Conservation (phyloP, 2,329 filamentous ascomycete genomes). For the Aspergillus sclerotialis region DNA sequence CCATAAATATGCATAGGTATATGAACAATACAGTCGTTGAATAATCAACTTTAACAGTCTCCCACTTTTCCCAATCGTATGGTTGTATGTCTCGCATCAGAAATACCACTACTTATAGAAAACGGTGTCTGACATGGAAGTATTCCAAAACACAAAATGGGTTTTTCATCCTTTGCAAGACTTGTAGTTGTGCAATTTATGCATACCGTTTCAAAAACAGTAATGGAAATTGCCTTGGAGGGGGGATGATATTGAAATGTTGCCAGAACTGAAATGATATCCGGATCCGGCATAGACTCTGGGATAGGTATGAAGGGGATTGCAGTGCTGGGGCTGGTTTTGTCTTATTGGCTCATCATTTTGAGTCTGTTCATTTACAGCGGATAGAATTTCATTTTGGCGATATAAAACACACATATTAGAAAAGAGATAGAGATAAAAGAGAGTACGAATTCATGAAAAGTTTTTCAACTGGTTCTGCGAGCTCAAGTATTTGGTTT, state of each 20-base stretch:
- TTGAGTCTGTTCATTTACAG: no score
- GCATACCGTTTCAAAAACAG: not conserved
- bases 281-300: no score
- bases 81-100: conserved; percentile 5
- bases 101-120: conserved; percentile 8
- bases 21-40: not conserved
- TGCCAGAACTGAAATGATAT: no score
- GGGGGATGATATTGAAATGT: not conserved
- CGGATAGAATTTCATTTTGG: not conserved
- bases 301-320: not conserved
- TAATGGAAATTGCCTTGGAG: no score
- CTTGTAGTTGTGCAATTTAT: not conserved
- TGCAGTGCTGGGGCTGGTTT: no score
- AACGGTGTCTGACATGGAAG: conserved; percentile 1
- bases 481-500: no score
- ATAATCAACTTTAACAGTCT: no score
- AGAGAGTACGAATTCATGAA: no score
- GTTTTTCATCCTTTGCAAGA: conserved; percentile 3
- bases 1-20: not conserved
- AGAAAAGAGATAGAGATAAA: no score
- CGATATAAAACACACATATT: not conserved
- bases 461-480: no score
- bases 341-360: no score
- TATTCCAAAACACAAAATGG: conserved; percentile 1
- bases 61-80: no score